Evolutionary conservation across 257 asterid species (phyloP), one percentile per base, ranked within the genome.

Genomic region (Gentiana straminea): DNA sequence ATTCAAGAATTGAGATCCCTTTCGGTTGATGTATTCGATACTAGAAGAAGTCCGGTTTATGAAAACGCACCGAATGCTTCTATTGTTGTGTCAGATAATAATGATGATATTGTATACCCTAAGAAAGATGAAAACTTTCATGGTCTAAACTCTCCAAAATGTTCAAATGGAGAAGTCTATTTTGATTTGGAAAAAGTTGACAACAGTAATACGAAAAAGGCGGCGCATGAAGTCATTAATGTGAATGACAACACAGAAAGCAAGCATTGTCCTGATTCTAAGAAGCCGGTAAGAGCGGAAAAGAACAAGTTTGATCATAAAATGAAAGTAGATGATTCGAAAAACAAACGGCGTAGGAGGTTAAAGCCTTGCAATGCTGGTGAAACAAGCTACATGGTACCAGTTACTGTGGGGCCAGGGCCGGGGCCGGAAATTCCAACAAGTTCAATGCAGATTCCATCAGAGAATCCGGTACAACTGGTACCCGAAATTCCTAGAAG

Each of bases 1-100:
- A 60, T 83, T 57, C 74, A 75, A 56, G 86, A 79, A 51, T 43
- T 83, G 69, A 81, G 70, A 62, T 58, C 73, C 58, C 76, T 81
- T 33, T 73, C 83, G 0, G 44, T 64, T 44, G 82, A 77, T 57
- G 15, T 53, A 32, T 62, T 75, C 45, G 60, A 49, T 51, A 39
- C 33, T 55, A 35, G 66, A 49, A 52, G 50, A 36, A 65, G 12
- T 35, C 51, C 8, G 13, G 36, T 32, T 37, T 56, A 48, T n/a
- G 65, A 61, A 52, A 71, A 63, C 58, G 39, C 62, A 52, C 15
- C 64, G 35, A 73, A 68, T 50, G 77, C 52, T 66, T 69, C 68
- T 1, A 58, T 52, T 49, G 83, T 60, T 59, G 81, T 57, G 64
- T 70, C 78, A 4, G 80, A 77, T 35, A 44, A 57, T 39, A 8